A percentile compares a stretch with the other conserved stretches of the same genome.
Evolutionary conservation across 768 basidiomycete species (phyloP).

Genomic region (Dacryopinax spathularia): DNA sequence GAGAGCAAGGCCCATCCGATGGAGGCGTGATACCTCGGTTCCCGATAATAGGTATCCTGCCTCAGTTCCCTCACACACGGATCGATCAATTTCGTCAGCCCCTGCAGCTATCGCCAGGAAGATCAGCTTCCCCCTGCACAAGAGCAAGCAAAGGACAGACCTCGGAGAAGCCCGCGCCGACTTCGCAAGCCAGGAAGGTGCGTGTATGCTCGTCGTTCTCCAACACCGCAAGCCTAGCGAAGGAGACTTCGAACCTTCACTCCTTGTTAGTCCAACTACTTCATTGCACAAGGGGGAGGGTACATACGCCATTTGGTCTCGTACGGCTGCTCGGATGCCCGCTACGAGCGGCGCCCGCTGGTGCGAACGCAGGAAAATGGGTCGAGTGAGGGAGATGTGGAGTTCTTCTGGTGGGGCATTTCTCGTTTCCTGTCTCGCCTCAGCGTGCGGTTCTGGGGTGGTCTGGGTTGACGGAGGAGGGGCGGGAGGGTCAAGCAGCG

Average conservation of each 20-base stretch:
- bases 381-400: conserved; percentile 76
- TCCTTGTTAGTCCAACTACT: not conserved
- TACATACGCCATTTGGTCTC: conserved; percentile 33
- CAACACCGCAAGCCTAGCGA: conserved; percentile 54
- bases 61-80: conserved; percentile 46
- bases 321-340: conserved; percentile 42
- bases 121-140: too few species aligned
- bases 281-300: not conserved
- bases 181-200: conserved; percentile 63
- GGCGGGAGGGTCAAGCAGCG: conserved; percentile 18
- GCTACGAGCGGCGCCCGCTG: conserved; percentile 61
- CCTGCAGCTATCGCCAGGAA: conserved; percentile 55
- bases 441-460: conserved; percentile 7
- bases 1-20: conserved; percentile 67
- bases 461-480: conserved; percentile 15
- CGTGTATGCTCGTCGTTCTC: conserved; percentile 70
- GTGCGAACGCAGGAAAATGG: conserved; percentile 62
- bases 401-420: conserved; percentile 31
- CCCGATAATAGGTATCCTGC: conserved; percentile 64
- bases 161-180: conserved; percentile 71
- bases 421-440: conserved; percentile 9
- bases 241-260: conserved; percentile 57
- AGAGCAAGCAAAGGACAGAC: conserved; percentile 28
- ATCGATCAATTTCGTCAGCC: conserved; percentile 40
- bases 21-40: conserved; percentile 77